Conservation (phyloP, 2,329 filamentous ascomycete species). For the Aspergillus brunneoviolaceus region DNA sequence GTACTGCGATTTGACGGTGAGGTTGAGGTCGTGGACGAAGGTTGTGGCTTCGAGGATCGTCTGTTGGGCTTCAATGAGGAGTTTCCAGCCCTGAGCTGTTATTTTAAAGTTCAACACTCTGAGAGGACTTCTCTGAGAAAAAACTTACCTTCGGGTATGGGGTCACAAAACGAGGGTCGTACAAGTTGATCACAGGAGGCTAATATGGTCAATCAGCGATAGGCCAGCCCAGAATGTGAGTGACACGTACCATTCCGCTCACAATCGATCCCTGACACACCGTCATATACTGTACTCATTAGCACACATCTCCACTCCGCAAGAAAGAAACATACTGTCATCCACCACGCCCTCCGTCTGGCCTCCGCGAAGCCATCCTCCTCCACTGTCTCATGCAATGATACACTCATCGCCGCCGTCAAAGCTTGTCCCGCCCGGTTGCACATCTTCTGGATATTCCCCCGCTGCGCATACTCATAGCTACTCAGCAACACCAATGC, state of each 20-base stretch:
- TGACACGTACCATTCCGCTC: constrained; percentile 46
- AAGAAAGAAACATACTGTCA: constrained; percentile 20
- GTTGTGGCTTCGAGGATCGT: constrained; percentile 24
- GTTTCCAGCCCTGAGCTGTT: constrained; percentile 23
- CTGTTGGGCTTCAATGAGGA: constrained; percentile 28
- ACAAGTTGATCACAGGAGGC: constrained; percentile 18
- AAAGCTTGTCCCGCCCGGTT: constrained; percentile 31
- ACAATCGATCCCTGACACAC: constrained; percentile 55
- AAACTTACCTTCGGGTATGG: constrained; percentile 18
- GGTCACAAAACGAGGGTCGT: constrained; percentile 27
- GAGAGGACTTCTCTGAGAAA: neutral
- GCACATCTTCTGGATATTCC: constrained; percentile 32
- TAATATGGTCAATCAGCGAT: constrained; percentile 6
- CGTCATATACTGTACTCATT: constrained; percentile 44
- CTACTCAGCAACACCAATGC: constrained; percentile 29
- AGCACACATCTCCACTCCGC: neutral
- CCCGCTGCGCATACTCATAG: constrained; percentile 34
- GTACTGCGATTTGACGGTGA: constrained; percentile 10
- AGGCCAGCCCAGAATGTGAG: neutral
- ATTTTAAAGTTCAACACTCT: neutral
- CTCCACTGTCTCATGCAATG: constrained; percentile 23
- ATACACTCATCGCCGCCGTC: constrained; percentile 28
- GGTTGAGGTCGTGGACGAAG: constrained; percentile 23
- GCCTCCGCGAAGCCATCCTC: constrained; percentile 26
- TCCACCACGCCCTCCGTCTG: constrained; percentile 31